Evolutionary conservation across 495 filamentous ascomycete species (phyloP).

Genomic region (Halenospora varia): DNA sequence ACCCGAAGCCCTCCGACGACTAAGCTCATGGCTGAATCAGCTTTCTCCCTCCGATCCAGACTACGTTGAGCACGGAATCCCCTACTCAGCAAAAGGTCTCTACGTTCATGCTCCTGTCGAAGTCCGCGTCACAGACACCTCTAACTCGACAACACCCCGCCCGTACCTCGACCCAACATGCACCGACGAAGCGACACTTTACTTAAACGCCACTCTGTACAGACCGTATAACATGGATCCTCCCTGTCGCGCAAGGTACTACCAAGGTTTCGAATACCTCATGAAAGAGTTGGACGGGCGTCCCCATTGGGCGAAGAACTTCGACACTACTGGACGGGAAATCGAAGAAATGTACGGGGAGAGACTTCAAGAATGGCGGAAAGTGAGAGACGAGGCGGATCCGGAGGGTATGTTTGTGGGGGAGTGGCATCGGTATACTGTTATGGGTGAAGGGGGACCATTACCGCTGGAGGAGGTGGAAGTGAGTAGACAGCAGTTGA

Average conservation of each 20-base stretch:
- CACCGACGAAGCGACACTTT: constrained; percentile 71
- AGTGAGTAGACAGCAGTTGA: constrained; percentile 7
- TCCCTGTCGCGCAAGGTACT: constrained; percentile 73
- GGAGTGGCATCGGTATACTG: constrained; percentile 74
- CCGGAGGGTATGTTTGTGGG: constrained; percentile 89
- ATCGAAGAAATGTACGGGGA: constrained; percentile 50
- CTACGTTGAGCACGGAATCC: constrained; percentile 65
- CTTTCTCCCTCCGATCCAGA: constrained; percentile 43
- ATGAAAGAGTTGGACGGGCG: constrained; percentile 88
- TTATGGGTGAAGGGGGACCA: constrained; percentile 46
- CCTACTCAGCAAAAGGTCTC: constrained; percentile 70
- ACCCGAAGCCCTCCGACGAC: constrained; percentile 78
- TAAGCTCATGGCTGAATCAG: constrained; percentile 81
- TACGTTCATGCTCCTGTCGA: constrained; percentile 94
- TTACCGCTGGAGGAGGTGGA: constrained; percentile 23
- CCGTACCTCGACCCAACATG: constrained; percentile 73
- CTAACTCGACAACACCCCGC: constrained; percentile 43
- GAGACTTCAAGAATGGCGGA: constrained; percentile 59
- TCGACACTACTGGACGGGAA: constrained; percentile 55
- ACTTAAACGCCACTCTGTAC: constrained; percentile 95
- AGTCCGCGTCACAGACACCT: constrained; percentile 79
- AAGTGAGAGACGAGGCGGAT: constrained; percentile 70
- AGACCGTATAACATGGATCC: constrained; percentile 81
- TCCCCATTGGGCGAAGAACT: constrained; percentile 99
- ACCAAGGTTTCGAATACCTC: constrained; percentile 90